Conservation (phyloP, 257 asterid species). For the Capsicum rhomboideum region DNA sequence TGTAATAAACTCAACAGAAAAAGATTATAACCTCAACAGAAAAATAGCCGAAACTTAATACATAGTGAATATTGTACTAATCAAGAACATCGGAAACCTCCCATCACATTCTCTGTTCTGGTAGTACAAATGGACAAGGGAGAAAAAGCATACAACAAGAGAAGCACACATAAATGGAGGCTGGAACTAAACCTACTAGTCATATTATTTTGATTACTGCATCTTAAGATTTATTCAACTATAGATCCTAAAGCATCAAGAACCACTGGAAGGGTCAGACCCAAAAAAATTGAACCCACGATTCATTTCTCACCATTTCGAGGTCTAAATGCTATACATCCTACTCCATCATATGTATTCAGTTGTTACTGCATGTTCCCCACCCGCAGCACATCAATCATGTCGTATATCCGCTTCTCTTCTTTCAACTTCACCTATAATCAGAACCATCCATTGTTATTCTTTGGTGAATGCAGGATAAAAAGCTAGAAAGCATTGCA, state of each 20-base stretch:
- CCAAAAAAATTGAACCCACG: neutral
- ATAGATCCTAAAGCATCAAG: neutral
- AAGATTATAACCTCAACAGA: neutral
- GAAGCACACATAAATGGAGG: neutral
- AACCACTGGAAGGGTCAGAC: neutral
- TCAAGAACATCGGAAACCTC: neutral
- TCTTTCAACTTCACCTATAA: slow-evolving; percentile 59
- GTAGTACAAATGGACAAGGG: neutral
- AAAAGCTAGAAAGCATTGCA: neutral
- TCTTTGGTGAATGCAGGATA: neutral
- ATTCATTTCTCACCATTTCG: neutral
- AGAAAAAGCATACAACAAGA: neutral
- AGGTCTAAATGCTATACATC: neutral
- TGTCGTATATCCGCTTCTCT: slow-evolving; percentile 66
- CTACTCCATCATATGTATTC: neutral
- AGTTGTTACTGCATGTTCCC: slow-evolving; percentile 71
- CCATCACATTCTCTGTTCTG: neutral
- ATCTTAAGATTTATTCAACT: neutral
- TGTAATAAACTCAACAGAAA: neutral
- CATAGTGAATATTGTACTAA: neutral
- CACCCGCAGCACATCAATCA: slow-evolving; percentile 91
- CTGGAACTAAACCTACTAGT: neutral
- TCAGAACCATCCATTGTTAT: neutral
- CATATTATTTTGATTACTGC: neutral
- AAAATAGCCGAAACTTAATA: neutral